These are phyloP conservation scores for Fusarium acutatum DNA, from an alignment of 2,329 filamentous ascomycete genomes.

Conservation along the genomic window DNA sequence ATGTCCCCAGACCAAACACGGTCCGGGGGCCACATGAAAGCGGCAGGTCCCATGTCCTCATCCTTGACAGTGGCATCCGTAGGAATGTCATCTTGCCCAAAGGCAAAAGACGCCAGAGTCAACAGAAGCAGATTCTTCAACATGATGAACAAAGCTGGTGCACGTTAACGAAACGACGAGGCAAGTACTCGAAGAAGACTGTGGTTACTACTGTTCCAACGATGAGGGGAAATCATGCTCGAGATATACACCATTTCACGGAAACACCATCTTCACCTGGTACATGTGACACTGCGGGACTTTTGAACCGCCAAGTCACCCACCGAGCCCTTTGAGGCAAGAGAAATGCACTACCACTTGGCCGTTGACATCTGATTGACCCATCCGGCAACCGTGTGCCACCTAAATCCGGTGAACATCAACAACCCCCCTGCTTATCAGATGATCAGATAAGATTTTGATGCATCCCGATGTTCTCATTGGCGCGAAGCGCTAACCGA, in stretches of 20 bases:
- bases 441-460: constrained; percentile 42
- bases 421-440: constrained; percentile 26
- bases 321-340: not conserved
- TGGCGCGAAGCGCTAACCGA: not conserved
- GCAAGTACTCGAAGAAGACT: not conserved
- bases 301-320: constrained; percentile 20
- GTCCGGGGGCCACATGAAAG: constrained; percentile 69
- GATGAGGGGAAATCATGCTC: constrained; percentile 1
- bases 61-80: constrained; percentile 21
- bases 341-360: not conserved
- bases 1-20: constrained; percentile 61
- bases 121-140: constrained; percentile 17
- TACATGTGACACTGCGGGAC: not conserved
- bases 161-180: not conserved
- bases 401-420: not conserved
- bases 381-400: not conserved
- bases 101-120: constrained; percentile 10
- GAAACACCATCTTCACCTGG: not conserved
- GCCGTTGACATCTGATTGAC: not conserved
- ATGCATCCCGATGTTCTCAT: constrained; percentile 19
- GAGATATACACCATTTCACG: constrained; percentile 20
- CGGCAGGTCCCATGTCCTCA: constrained; percentile 61
- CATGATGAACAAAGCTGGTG: not conserved
- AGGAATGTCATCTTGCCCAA: constrained; percentile 14
- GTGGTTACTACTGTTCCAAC: not conserved